phyloP scores from a whole-genome alignment of 108 stramenopile species.

The Pseudonitzschia multiseries region DNA sequence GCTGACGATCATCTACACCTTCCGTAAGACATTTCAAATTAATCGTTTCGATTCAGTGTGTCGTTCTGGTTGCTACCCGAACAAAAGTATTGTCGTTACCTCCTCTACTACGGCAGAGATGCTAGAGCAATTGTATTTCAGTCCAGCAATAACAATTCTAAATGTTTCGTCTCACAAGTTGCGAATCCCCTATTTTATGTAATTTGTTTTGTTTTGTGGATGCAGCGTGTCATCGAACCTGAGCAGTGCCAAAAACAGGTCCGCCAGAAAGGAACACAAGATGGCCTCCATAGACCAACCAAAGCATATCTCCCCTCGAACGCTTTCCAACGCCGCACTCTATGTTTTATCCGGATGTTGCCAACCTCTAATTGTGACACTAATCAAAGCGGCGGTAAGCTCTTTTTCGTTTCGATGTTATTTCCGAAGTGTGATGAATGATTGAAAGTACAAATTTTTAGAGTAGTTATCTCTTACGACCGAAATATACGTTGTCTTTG shows the following conservation, averaged over 20 bases:
- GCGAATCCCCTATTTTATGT: not conserved
- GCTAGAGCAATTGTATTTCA: not conserved
- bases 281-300: not conserved
- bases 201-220: not conserved
- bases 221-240: not conserved
- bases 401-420: conserved; percentile 29
- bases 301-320: conserved; percentile 24
- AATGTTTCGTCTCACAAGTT: not conserved
- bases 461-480: conserved; percentile 56
- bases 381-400: conserved; percentile 54
- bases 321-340: conserved; percentile 24
- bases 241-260: not conserved
- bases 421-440: conserved; percentile 64
- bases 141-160: not conserved
- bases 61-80: not conserved
- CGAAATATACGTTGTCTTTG: too few species aligned
- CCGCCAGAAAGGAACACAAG: not conserved
- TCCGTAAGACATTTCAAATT: not conserved
- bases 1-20: not conserved
- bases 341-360: conserved; percentile 70
- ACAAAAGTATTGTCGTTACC: not conserved
- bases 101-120: not conserved
- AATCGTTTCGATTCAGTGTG: not conserved
- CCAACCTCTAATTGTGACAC: conserved; percentile 71
- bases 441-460: conserved; percentile 11